Evolutionary conservation across 1,284 basidiomycete species (phyloP).

Genomic region (Rhodotorula glutinis): DNA sequence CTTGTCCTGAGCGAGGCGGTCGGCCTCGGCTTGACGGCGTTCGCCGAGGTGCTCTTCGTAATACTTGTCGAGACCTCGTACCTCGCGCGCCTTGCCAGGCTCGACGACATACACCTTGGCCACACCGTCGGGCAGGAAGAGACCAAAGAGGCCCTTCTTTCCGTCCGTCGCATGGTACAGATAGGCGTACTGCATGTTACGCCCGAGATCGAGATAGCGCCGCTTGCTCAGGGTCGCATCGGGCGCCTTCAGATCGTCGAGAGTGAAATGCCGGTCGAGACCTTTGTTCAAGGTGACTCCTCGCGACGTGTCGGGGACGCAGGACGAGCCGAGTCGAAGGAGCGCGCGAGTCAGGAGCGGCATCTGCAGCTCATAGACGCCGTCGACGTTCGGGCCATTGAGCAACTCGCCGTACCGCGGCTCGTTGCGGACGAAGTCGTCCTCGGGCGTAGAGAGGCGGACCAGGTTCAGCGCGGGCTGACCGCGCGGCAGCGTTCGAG

Average conservation of each 20-base stretch:
- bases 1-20: conserved; percentile 41
- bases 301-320: conserved; percentile 63
- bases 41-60: conserved; percentile 62
- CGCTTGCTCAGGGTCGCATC: conserved; percentile 60
- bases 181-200: conserved; percentile 70
- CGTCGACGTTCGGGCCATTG: conserved; percentile 93
- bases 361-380: conserved; percentile 90
- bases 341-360: conserved; percentile 80
- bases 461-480: conserved; percentile 75
- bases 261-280: conserved; percentile 76
- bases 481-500: conserved; percentile 75
- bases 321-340: conserved; percentile 78
- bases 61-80: conserved; percentile 69
- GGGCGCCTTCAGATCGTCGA: conserved; percentile 74
- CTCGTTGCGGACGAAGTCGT: conserved; percentile 75
- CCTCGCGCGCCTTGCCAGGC: conserved; percentile 76
- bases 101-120: conserved; percentile 88
- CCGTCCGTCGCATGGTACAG: conserved; percentile 82
- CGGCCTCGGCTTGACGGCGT: conserved; percentile 48
- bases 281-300: conserved; percentile 75
- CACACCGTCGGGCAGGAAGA: conserved; percentile 71
- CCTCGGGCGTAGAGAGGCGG: conserved; percentile 78
- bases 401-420: conserved; percentile 87
- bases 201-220: conserved; percentile 68
- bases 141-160: conserved; percentile 80